Conservation (phyloP, 441 rosid genomes). For the Arabidopsis lyrata region DNA sequence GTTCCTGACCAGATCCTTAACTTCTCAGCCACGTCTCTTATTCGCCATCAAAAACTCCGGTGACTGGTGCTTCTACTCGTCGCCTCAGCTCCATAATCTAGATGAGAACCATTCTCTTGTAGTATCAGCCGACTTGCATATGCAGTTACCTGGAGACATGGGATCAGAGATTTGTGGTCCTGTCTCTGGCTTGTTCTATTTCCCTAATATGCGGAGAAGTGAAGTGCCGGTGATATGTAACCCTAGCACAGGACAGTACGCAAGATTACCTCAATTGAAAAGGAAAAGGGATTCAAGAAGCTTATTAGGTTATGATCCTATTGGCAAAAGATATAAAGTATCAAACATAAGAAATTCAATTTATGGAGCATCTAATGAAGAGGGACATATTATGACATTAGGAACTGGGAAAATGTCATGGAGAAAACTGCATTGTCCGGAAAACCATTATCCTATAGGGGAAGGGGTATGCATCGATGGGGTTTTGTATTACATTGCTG, state of each 20-base stretch:
- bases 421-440: not conserved
- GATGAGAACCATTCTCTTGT: not conserved
- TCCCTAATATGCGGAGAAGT: not conserved
- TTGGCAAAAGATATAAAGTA: not conserved
- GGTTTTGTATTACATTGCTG: not conserved
- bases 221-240: not conserved
- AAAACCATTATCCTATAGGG: not conserved
- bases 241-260: not conserved
- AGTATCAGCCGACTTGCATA: constrained; percentile 1
- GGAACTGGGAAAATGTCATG: not conserved
- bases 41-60: not conserved
- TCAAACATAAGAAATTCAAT: not conserved
- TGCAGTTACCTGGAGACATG: not conserved
- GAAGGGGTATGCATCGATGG: not conserved
- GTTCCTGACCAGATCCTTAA: not conserved
- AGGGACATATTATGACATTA: not conserved
- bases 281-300: not conserved
- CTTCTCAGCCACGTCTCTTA: not conserved
- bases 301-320: not conserved
- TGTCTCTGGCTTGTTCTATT: not conserved
- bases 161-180: not conserved
- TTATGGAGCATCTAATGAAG: not conserved
- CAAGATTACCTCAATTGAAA: not conserved
- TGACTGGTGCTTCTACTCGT: not conserved
- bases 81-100: not conserved